phyloP scores from a whole-genome alignment of 345 rosid genomes.

The Gossypium rotundifolium region DNA sequence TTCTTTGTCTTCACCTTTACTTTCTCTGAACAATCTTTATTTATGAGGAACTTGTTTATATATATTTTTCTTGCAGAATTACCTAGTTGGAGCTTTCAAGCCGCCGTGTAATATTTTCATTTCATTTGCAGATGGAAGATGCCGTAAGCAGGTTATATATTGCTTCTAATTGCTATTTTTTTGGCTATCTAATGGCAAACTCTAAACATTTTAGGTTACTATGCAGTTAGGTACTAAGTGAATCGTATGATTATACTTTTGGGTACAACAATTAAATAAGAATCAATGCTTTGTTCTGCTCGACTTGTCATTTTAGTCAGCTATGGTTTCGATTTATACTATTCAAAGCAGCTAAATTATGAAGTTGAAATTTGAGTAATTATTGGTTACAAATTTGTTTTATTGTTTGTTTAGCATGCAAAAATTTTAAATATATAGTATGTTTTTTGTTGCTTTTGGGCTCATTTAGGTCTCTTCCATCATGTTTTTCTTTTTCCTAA shows the following conservation, averaged over 20 bases:
- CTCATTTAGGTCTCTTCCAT: not conserved
- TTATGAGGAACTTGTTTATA: not conserved
- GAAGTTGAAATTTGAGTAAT: too few relatives aligned
- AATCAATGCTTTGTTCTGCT: not conserved
- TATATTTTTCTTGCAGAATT: conserved; percentile 28
- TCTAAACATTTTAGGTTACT: not conserved
- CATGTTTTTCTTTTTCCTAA: not conserved
- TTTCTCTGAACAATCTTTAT: not conserved
- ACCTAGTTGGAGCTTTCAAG: conserved; percentile 46
- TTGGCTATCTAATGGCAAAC: not conserved
- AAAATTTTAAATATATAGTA: too few relatives aligned
- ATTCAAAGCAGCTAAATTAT: not conserved
- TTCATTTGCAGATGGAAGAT: conserved; percentile 38
- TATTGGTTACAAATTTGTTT: too few relatives aligned
- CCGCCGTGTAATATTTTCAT: conserved; percentile 41
- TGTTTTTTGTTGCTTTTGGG: too few relatives aligned
- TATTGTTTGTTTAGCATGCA: too few relatives aligned
- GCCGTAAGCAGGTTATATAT: conserved; percentile 38
- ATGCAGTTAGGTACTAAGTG: not conserved
- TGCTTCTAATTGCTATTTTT: not conserved
- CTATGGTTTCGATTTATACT: not conserved
- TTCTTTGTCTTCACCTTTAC: not conserved
- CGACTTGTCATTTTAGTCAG: not conserved
- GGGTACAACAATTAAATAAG: not conserved
- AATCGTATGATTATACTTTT: not conserved